Percentiles rank a stretch among this genome's conserved stretches.
Conservation (phyloP, 192 early-diverging fungal genomes). For the Diversispora epigaea region DNA sequence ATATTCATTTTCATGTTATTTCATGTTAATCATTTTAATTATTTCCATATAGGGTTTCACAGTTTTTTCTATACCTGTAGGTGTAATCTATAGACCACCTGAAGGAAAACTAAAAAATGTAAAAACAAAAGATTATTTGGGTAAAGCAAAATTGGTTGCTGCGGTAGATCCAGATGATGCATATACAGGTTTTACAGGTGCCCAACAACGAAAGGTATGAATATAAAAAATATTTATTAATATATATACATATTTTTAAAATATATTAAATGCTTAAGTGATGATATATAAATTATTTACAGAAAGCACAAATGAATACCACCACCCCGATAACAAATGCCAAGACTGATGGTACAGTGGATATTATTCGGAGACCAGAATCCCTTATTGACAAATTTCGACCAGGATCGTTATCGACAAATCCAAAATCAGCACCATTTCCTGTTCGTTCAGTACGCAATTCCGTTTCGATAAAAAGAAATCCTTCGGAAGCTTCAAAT, state of each 20-base stretch:
- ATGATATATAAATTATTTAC: background rate
- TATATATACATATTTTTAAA: conserved; percentile 6
- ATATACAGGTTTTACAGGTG: conserved; percentile 65
- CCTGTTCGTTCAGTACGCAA: background rate
- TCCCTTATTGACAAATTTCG: background rate
- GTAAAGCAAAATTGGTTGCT: conserved; percentile 83
- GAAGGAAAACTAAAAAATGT: conserved; percentile 83
- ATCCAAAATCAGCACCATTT: conserved; percentile 24
- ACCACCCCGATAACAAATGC: conserved; percentile 24
- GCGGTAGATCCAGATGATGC: conserved; percentile 60
- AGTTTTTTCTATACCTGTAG: conserved; percentile 76
- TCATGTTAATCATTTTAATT: too few relatives aligned
- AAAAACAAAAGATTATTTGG: conserved; percentile 75
- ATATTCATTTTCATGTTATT: too few relatives aligned
- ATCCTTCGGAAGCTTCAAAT: background rate
- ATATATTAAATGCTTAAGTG: background rate
- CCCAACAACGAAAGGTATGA: conserved; percentile 46
- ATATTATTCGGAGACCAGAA: background rate
- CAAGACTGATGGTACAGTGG: conserved; percentile 16
- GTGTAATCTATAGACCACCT: conserved; percentile 79
- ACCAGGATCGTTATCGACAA: conserved; percentile 24
- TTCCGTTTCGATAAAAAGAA: background rate
- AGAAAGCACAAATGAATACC: conserved; percentile 12
- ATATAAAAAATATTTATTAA: conserved; percentile 29
- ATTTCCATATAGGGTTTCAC: conserved; percentile 57